These are phyloP conservation scores for Monosiga brevicollis DNA, from an alignment of 78 protist genomes.

Conservation along the genomic window DNA sequence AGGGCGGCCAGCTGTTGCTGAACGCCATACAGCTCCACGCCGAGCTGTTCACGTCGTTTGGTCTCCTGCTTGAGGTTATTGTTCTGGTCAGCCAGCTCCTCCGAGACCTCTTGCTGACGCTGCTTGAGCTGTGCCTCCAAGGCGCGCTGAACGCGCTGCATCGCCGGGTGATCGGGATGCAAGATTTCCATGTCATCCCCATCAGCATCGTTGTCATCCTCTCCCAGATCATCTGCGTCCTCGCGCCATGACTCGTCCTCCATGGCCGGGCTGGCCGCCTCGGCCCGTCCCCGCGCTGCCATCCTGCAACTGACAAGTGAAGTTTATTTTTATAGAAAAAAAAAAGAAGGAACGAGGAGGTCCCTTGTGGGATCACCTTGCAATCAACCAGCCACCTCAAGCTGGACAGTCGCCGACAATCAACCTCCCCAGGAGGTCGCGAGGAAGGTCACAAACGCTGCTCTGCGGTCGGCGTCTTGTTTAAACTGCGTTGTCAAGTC, in stretches of 20 bases:
- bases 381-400: neutral
- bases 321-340: too few relatives aligned
- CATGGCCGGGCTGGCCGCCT: neutral
- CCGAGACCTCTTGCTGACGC: neutral
- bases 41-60: neutral
- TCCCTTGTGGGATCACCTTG: neutral
- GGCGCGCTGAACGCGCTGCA: neutral
- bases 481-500: too few relatives aligned
- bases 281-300: neutral
- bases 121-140: neutral
- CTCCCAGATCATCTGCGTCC: neutral
- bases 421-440: too few relatives aligned
- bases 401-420: too few relatives aligned
- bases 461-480: too few relatives aligned
- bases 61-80: neutral
- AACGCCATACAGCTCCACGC: neutral
- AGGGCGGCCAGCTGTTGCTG: neutral
- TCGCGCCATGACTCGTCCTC: neutral
- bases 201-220: neutral
- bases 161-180: neutral
- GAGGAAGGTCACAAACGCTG: too few relatives aligned
- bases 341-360: neutral
- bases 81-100: neutral
- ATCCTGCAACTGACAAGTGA: neutral
- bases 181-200: neutral